Evolutionary conservation across 768 basidiomycete species (phyloP), one percentile per base, ranked within the genome.

Genomic region (Pulveroboletus frians): DNA sequence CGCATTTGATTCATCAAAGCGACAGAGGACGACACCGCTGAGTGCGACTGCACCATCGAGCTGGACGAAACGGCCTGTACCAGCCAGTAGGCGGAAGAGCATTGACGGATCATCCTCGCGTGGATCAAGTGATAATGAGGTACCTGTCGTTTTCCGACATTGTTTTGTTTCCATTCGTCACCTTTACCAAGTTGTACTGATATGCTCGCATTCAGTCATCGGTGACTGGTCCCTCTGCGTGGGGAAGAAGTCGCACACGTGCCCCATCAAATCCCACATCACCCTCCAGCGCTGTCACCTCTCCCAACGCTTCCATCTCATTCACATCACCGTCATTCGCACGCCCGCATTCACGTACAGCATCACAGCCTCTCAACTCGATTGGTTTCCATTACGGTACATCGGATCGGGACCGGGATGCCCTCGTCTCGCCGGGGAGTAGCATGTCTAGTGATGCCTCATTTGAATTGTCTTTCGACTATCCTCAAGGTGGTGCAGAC

Each of bases 11-110:
- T 74, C 78, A 0, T 77, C 83, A 39, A 74, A 77, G 27, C 70
- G 89, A 50, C 87, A 88, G 61, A 78, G 89, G 17, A 75, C 85
- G 9, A 81, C 81, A 0, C 89, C 88, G 0, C 68, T 89, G 2
- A 64, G 63, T 4, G 70, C 65, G 46, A 71, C 65, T 23, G 79
- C 85, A 1, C 89, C 89, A 1, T 88, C 88, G 3, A 89, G 85
- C 56, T 90, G 88, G 84, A 61, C 77, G 26, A 83, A 80, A 53
- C 78, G 85, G 3, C 86, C 85, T 4, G 69, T 73, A 14, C 86
- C 87, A 13, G 82, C 84, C 6, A 69, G 75, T 39, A 74, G 89
- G 46, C 72, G 87, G 46, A 86, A 77, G 69, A 90, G 88, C 52
- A 79, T 87, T 56, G 86, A 85, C 9, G 84, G 75, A 51, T 70